Conservation (phyloP, 352 stramenopile species). For the Blastocystis sp. region DNA sequence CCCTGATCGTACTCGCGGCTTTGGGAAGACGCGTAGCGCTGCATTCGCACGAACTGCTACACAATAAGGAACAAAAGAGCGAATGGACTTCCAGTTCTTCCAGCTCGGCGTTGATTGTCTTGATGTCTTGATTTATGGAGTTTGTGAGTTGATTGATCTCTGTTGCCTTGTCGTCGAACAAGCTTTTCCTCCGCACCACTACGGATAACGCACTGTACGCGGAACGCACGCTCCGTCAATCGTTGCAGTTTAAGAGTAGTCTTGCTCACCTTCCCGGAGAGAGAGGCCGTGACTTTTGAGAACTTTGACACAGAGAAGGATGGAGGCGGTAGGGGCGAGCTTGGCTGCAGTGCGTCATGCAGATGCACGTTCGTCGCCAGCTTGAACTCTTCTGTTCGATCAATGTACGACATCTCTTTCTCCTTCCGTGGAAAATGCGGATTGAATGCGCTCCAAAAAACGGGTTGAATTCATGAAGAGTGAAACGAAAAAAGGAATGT, state of each 20-base stretch:
- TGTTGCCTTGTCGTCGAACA: constrained; percentile 60
- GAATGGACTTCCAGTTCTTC: constrained; percentile 62
- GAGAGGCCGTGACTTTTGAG: constrained; percentile 56
- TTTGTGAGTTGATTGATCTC: constrained; percentile 59
- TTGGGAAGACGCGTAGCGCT: constrained; percentile 51
- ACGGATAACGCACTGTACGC: neutral
- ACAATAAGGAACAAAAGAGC: neutral
- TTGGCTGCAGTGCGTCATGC: neutral
- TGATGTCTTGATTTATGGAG: constrained; percentile 66
- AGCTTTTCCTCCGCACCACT: constrained; percentile 59
- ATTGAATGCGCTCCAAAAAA: neutral
- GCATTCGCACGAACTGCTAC: constrained; percentile 45
- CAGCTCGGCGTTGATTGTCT: constrained; percentile 38
- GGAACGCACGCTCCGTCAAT: constrained; percentile 39
- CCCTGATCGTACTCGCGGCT: constrained; percentile 57
- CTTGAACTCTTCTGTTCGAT: constrained; percentile 53
- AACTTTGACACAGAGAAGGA: constrained; percentile 53
- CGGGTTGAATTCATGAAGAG: neutral
- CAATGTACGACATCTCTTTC: constrained; percentile 39
- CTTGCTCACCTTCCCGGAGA: constrained; percentile 52
- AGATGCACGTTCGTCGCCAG: constrained; percentile 32
- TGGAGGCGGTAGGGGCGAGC: neutral
- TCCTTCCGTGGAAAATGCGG: neutral
- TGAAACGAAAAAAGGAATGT: too few relatives aligned
- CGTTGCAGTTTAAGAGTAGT: constrained; percentile 61